These are phyloP conservation scores for Durotheca rogersii DNA, from an alignment of 495 filamentous ascomycete genomes.

Conservation along the genomic window DNA sequence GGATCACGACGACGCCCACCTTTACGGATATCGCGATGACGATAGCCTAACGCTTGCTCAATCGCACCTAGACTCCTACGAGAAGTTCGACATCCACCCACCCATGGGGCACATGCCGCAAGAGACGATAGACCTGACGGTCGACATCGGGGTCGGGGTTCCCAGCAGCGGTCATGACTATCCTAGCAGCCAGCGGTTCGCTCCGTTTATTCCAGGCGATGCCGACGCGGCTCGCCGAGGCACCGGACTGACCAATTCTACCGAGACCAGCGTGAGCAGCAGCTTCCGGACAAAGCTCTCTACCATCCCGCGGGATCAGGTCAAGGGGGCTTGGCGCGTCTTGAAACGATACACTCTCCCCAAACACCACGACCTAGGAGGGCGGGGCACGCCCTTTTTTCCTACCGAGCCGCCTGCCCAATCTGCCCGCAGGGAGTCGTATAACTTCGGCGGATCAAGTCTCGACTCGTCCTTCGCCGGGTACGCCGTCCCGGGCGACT, in stretches of 20 bases:
- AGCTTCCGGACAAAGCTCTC: constrained; percentile 32
- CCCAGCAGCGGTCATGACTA: not conserved
- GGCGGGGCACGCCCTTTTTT: constrained; percentile 14
- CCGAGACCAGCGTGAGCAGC: constrained; percentile 31
- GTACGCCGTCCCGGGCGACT: constrained; percentile 42
- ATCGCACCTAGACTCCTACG: constrained; percentile 27
- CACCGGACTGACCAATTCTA: constrained; percentile 34
- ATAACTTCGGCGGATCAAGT: not conserved
- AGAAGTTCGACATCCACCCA: not conserved
- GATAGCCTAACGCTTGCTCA: constrained; percentile 22
- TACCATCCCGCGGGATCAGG: constrained; percentile 23
- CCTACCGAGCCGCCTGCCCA: constrained; percentile 13
- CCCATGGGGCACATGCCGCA: not conserved
- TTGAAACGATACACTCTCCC: constrained; percentile 38
- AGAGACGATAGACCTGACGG: not conserved
- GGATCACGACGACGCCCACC: not conserved
- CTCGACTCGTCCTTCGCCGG: constrained; percentile 15
- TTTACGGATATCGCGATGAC: constrained; percentile 4
- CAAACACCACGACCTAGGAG: constrained; percentile 20
- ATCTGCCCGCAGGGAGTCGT: constrained; percentile 1
- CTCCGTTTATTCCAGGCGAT: constrained; percentile 5
- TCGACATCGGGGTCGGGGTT: not conserved
- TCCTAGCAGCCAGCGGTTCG: constrained; percentile 2
- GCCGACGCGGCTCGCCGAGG: constrained; percentile 21
- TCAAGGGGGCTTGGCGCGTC: constrained; percentile 29